Percentiles rank a stretch among this genome's conserved stretches.
phyloP scores from a whole-genome alignment of 2,329 filamentous ascomycete genomes.

The Hymenoscyphus salicellus region DNA sequence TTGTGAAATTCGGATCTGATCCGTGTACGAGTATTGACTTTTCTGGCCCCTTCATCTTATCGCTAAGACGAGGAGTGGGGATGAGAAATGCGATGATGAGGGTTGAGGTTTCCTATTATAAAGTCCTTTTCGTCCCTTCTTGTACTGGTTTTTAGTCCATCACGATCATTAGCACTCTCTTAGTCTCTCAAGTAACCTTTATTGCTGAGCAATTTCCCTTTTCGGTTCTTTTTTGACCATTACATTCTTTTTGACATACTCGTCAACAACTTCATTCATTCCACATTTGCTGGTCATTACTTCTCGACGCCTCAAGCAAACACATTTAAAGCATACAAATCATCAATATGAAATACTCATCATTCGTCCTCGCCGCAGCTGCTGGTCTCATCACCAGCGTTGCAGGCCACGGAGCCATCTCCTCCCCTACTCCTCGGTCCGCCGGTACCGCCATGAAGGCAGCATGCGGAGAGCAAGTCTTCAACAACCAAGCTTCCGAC shows the following conservation, averaged over 20 bases:
- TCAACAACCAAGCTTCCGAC: conserved; percentile 35
- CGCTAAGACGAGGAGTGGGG: background rate
- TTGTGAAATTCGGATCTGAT: background rate
- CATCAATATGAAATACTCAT: conserved; percentile 30
- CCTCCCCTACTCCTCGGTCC: conserved; percentile 41
- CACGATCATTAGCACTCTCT: conserved; percentile 10
- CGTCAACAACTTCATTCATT: conserved; percentile 18
- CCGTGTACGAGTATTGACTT: background rate
- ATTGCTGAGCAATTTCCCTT: conserved; percentile 27
- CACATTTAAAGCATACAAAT: background rate
- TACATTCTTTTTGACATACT: conserved; percentile 21
- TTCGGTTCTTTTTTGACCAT: conserved; percentile 17
- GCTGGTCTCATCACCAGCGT: conserved; percentile 39
- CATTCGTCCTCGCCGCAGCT: conserved; percentile 23
- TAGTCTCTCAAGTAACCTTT: background rate
- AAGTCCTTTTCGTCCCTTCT: conserved; percentile 9
- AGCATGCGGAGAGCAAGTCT: conserved; percentile 45
- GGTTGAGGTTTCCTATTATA: background rate
- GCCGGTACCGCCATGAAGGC: conserved; percentile 44
- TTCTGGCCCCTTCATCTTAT: conserved; percentile 9
- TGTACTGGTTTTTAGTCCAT: background rate
- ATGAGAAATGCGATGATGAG: background rate
- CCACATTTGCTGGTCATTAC: conserved; percentile 21
- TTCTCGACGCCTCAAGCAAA: conserved; percentile 7
- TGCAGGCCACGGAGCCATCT: conserved; percentile 49